Conservation (phyloP, 768 basidiomycete genomes). For the Tylopilus subfusipes region DNA sequence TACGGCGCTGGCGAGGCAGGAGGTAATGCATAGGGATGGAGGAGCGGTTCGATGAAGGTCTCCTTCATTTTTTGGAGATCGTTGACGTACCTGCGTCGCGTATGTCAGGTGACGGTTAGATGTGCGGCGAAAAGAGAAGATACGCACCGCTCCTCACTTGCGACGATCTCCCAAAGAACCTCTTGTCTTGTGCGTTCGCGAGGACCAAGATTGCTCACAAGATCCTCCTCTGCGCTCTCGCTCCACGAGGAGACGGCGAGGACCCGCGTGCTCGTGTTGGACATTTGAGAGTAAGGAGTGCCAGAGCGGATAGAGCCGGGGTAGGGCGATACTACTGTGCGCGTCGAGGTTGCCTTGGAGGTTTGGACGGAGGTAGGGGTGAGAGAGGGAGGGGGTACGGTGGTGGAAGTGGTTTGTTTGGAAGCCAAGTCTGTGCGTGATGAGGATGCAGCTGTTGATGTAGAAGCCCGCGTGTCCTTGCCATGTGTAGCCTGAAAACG, state of each 20-base stretch:
- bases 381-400: slow-evolving; percentile 49
- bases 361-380: slow-evolving; percentile 54
- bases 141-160: slow-evolving; percentile 86
- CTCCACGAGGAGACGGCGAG: slow-evolving; percentile 85
- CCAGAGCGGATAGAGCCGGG: slow-evolving; percentile 71
- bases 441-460: slow-evolving; percentile 54
- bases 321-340: slow-evolving; percentile 61
- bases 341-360: slow-evolving; percentile 58
- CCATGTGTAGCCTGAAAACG: slow-evolving; percentile 73
- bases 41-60: slow-evolving; percentile 84
- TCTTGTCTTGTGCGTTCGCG: slow-evolving; percentile 94
- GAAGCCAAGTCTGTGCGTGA: slow-evolving; percentile 61
- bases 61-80: slow-evolving; percentile 91
- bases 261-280: slow-evolving; percentile 66
- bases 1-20: slow-evolving; percentile 49
- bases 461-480: slow-evolving; percentile 64
- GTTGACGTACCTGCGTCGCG: slow-evolving; percentile 71
- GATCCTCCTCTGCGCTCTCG: slow-evolving; percentile 90
- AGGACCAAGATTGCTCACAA: slow-evolving; percentile 89
- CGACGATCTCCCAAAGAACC: slow-evolving; percentile 95
- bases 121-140: slow-evolving; percentile 5
- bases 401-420: slow-evolving; percentile 46
- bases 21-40: slow-evolving; percentile 68
- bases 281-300: slow-evolving; percentile 81
- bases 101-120: slow-evolving; percentile 16